phyloP scores from a whole-genome alignment of 768 basidiomycete species.

The Leucogyrophana mollusca region DNA sequence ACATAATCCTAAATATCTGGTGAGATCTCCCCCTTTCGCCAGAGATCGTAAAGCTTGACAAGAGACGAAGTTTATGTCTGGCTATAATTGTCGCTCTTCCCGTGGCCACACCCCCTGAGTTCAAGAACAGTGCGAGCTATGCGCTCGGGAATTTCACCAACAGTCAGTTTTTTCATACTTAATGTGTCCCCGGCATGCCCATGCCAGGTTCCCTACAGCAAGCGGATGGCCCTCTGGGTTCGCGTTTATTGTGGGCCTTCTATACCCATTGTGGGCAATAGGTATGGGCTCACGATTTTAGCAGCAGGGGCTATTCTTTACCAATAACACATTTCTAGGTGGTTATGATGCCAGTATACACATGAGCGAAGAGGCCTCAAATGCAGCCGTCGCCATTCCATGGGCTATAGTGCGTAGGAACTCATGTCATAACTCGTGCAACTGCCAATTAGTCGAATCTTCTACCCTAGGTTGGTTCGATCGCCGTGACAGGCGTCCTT shows the following conservation, averaged over 20 bases:
- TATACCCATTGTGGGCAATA: slow-evolving; percentile 49
- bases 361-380: slow-evolving; percentile 54
- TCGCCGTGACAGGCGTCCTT: slow-evolving; percentile 44
- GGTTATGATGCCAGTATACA: slow-evolving; percentile 51
- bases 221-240: slow-evolving; percentile 47
- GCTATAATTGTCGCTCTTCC: slow-evolving; percentile 71
- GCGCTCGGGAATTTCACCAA: slow-evolving; percentile 65
- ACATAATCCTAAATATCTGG: background rate
- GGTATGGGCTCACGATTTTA: slow-evolving; percentile 26
- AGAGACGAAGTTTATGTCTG: slow-evolving; percentile 63
- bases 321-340: no score
- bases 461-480: slow-evolving; percentile 36
- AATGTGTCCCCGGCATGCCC: background rate
- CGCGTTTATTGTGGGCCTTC: slow-evolving; percentile 49
- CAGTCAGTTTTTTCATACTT: slow-evolving; percentile 34
- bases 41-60: no score
- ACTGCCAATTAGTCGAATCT: no score
- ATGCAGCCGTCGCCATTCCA: slow-evolving; percentile 55
- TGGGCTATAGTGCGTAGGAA: slow-evolving; percentile 47
- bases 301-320: background rate
- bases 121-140: slow-evolving; percentile 58
- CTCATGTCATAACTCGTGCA: no score
- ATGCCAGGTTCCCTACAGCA: slow-evolving; percentile 24
- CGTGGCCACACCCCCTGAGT: slow-evolving; percentile 58
- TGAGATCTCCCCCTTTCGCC: slow-evolving; percentile 15